Evolutionary conservation across 2,329 filamentous ascomycete genomes (phyloP).

Genomic region (Pestalotiopsis sp.): DNA sequence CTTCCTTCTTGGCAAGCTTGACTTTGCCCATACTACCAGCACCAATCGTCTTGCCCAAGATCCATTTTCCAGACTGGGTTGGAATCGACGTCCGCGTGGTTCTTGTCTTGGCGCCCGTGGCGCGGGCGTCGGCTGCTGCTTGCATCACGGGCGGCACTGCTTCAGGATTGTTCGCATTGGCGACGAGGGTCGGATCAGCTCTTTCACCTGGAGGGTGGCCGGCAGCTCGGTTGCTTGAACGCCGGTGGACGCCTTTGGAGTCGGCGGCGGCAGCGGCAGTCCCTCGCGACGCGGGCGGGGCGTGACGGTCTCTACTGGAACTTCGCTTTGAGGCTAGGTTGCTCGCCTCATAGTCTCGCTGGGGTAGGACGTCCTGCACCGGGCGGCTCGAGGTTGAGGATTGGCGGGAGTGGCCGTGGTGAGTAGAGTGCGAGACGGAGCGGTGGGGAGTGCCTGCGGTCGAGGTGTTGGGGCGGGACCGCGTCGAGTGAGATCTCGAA

Average conservation of each 20-base stretch:
- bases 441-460: constrained; percentile 26
- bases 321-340: constrained; percentile 68
- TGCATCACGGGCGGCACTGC: constrained; percentile 51
- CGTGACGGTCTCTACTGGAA: constrained; percentile 64
- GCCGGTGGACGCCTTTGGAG: constrained; percentile 49
- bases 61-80: constrained; percentile 89
- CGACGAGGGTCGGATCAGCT: constrained; percentile 50
- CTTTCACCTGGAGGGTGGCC: constrained; percentile 45
- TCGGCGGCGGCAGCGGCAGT: constrained; percentile 44
- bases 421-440: constrained; percentile 32
- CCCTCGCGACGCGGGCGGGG: constrained; percentile 47
- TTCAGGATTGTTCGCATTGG: constrained; percentile 51
- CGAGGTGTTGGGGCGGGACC: constrained; percentile 33
- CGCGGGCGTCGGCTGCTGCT: constrained; percentile 47
- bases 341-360: constrained; percentile 74
- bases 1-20: constrained; percentile 88
- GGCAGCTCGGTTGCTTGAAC: constrained; percentile 52
- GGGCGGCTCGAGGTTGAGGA: constrained; percentile 43
- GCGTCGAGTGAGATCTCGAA: constrained; percentile 38
- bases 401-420: constrained; percentile 35
- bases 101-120: constrained; percentile 51
- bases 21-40: constrained; percentile 99
- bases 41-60: constrained; percentile 94
- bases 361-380: constrained; percentile 47
- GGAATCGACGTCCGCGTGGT: constrained; percentile 81